phyloP scores from a whole-genome alignment of 2,329 filamentous ascomycete species.

The Stachybotrys chartarum region DNA sequence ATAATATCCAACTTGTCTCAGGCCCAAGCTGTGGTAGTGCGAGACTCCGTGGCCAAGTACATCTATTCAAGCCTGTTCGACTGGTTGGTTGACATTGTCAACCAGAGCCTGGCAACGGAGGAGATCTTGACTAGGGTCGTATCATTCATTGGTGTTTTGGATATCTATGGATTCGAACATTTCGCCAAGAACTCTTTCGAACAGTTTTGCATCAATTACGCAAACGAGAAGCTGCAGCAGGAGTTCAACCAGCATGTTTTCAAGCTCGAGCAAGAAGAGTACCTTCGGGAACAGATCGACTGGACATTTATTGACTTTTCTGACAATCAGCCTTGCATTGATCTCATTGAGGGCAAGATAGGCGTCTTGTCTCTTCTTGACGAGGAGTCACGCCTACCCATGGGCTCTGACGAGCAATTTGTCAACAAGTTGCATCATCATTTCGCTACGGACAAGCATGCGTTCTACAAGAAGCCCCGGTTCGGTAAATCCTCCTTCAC shows the following conservation, averaged over 20 bases:
- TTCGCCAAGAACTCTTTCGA: conserved; percentile 99
- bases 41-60: conserved; percentile 96
- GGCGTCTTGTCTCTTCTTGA: conserved; percentile 88
- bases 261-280: conserved; percentile 98
- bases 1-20: conserved; percentile 93
- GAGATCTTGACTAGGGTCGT: conserved; percentile 74
- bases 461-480: conserved; percentile 97
- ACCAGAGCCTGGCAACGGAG: conserved; percentile 80
- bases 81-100: conserved; percentile 98
- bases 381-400: conserved; percentile 91
- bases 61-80: conserved; percentile 98
- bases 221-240: conserved; percentile 97
- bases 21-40: conserved; percentile 86
- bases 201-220: conserved; percentile 99
- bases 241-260: conserved; percentile 99
- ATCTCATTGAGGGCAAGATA: conserved; percentile 94
- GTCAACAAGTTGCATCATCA: conserved; percentile 95
- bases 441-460: conserved; percentile 82
- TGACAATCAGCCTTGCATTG: conserved; percentile 98
- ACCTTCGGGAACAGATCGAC: conserved; percentile 90
- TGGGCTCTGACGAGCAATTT: conserved; percentile 96
- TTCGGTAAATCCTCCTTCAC: conserved; percentile 98
- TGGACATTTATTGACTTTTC: conserved; percentile 99
- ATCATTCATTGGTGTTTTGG: conserved; percentile 94
- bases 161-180: conserved; percentile 99